Evolutionary conservation across 192 early-diverging fungal species (phyloP).

Genomic region (Coemansia pectinata): DNA sequence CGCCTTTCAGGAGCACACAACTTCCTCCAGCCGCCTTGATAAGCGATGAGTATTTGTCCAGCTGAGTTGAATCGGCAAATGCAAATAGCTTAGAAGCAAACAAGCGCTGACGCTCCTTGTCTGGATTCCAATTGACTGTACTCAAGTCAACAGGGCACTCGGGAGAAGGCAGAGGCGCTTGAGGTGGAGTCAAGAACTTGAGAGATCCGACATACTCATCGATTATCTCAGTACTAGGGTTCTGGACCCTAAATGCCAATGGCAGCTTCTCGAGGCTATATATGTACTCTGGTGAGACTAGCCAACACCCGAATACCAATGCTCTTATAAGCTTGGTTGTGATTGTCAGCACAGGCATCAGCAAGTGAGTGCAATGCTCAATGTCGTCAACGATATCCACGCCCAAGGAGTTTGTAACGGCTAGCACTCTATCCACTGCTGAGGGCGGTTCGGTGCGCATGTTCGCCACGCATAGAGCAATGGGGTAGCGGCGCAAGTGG

Average conservation of each 20-base stretch:
- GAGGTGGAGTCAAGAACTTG: constrained; percentile 15
- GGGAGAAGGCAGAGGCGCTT: constrained; percentile 5
- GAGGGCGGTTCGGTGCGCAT: constrained; percentile 11
- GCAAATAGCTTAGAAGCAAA: constrained; percentile 21
- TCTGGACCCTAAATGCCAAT: neutral
- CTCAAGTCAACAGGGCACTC: constrained; percentile 31
- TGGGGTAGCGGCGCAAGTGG: constrained; percentile 5
- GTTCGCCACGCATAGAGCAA: constrained; percentile 26
- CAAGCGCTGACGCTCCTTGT: constrained; percentile 17
- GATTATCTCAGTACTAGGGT: constrained; percentile 7
- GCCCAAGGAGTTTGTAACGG: constrained; percentile 10
- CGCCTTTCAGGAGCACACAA: neutral
- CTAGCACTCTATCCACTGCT: neutral
- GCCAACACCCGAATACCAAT: constrained; percentile 17
- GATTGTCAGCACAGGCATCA: constrained; percentile 28
- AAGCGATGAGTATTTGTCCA: constrained; percentile 16
- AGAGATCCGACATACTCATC: constrained; percentile 15
- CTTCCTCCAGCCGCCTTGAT: constrained; percentile 19
- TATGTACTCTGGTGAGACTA: constrained; percentile 22
- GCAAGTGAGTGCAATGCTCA: constrained; percentile 24
- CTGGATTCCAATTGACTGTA: constrained; percentile 15
- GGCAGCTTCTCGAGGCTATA: constrained; percentile 7
- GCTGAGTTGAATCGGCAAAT: constrained; percentile 25
- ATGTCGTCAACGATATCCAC: constrained; percentile 15
- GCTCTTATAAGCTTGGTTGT: constrained; percentile 34